A percentile compares a stretch with the other conserved stretches of the same genome.
Evolutionary conservation across 768 basidiomycete species (phyloP).

Genomic region (Lentinula raphanica): DNA sequence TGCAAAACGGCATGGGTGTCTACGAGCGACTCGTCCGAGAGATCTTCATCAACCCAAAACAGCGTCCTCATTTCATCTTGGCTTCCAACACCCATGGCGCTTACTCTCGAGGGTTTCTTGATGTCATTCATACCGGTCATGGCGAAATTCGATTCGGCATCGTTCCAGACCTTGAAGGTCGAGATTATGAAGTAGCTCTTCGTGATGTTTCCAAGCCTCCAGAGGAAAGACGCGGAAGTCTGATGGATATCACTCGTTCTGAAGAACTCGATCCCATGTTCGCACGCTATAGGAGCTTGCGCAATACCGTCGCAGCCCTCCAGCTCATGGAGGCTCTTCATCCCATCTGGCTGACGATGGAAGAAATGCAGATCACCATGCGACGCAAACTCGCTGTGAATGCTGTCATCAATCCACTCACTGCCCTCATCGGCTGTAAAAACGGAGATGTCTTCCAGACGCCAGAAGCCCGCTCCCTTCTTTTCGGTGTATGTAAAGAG

Average conservation of each 20-base stretch:
- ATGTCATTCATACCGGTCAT: conserved; percentile 65
- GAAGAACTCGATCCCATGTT: conserved; percentile 30
- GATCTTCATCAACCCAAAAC: conserved; percentile 66
- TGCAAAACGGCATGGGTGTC: conserved; percentile 93
- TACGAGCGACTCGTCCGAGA: conserved; percentile 68
- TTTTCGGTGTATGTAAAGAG: conserved; percentile 61
- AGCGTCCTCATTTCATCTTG: conserved; percentile 82
- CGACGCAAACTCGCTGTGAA: conserved; percentile 82
- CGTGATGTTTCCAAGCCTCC: conserved; percentile 26
- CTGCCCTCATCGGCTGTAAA: conserved; percentile 71
- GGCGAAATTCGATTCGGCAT: conserved; percentile 78
- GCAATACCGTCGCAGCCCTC: conserved; percentile 63
- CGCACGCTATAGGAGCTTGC: conserved; percentile 53
- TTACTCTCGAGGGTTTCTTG: conserved; percentile 44
- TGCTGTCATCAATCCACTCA: conserved; percentile 78
- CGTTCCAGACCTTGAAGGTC: conserved; percentile 58
- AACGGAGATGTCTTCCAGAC: conserved; percentile 70
- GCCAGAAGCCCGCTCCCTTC: conserved; percentile 36
- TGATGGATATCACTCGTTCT: conserved; percentile 46
- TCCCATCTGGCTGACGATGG: conserved; percentile 59
- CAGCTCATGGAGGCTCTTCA: conserved; percentile 50
- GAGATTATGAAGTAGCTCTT: conserved; percentile 58
- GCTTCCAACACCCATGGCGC: conserved; percentile 80
- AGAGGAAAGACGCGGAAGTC: conserved; percentile 36
- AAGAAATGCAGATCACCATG: conserved; percentile 61